Percentiles rank a stretch among this genome's conserved stretches.
These are phyloP conservation scores for Calonectria fujianensis DNA, from an alignment of 2,329 filamentous ascomycete species.

Conservation along the genomic window DNA sequence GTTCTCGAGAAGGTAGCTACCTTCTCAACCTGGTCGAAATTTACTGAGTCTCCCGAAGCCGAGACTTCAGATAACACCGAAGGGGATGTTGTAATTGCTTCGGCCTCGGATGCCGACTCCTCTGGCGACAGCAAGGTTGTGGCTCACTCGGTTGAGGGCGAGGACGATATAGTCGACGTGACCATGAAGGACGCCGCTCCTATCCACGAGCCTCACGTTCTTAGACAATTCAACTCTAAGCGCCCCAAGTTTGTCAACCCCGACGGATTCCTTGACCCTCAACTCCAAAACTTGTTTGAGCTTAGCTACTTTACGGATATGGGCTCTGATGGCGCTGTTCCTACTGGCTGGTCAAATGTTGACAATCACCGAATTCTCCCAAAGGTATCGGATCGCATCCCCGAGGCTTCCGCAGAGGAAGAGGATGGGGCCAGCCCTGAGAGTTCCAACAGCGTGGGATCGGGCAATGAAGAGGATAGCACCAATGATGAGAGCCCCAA, in stretches of 20 bases:
- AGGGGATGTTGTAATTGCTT: constrained; percentile 81
- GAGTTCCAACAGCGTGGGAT: constrained; percentile 67
- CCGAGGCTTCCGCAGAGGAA: constrained; percentile 63
- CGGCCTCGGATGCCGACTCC: constrained; percentile 78
- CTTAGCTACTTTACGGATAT: constrained; percentile 78
- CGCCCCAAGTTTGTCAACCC: constrained; percentile 73
- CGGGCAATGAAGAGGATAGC: constrained; percentile 71
- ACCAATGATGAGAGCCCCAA: constrained; percentile 70
- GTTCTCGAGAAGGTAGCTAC: constrained; percentile 84
- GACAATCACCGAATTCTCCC: constrained; percentile 76
- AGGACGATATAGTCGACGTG: constrained; percentile 93
- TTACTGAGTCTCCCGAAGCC: constrained; percentile 71
- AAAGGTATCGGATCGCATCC: constrained; percentile 68
- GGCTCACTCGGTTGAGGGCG: constrained; percentile 87
- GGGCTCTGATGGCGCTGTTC: constrained; percentile 73
- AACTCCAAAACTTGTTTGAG: constrained; percentile 84
- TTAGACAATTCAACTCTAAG: constrained; percentile 69
- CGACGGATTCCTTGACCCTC: constrained; percentile 75
- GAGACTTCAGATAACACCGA: constrained; percentile 74
- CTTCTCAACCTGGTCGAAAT: constrained; percentile 82
- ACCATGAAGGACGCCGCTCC: constrained; percentile 81
- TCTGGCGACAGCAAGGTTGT: constrained; percentile 82
- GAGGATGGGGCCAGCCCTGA: constrained; percentile 71
- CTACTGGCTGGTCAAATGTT: constrained; percentile 81
- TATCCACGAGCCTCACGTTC: constrained; percentile 54